These are phyloP conservation scores for Cladosporium austrohemisphaericum DNA, from an alignment of 2,329 filamentous ascomycete species.

Conservation along the genomic window DNA sequence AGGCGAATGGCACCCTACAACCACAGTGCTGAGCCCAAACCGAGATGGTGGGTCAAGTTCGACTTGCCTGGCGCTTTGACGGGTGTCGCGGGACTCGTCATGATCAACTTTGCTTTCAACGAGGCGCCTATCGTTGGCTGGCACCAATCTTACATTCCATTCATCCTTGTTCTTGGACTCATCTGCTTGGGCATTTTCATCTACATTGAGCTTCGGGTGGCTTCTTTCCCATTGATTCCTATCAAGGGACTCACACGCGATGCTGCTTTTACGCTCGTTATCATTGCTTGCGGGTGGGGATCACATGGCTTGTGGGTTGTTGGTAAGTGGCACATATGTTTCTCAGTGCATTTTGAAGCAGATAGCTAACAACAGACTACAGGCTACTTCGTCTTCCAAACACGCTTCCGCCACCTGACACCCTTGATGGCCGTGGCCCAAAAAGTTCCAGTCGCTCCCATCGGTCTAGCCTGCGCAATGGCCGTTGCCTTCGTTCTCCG, in stretches of 20 bases:
- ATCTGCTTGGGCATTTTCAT: constrained; percentile 27
- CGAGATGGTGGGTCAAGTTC: constrained; percentile 17
- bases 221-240: constrained; percentile 22
- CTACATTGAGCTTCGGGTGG: constrained; percentile 27
- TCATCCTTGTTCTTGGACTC: constrained; percentile 29
- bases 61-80: constrained; percentile 28
- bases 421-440: constrained; percentile 35
- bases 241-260: constrained; percentile 25
- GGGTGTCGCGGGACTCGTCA: constrained; percentile 29
- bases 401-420: constrained; percentile 18
- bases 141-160: constrained; percentile 28
- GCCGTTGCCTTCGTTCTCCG: constrained; percentile 37
- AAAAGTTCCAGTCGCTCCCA: constrained; percentile 33
- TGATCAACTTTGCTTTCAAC: constrained; percentile 34
- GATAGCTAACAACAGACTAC: not conserved
- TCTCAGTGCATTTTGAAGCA: not conserved
- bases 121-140: constrained; percentile 32
- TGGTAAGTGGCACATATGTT: not conserved
- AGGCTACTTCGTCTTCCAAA: constrained; percentile 13
- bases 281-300: constrained; percentile 8
- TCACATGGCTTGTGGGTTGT: too few relatives aligned
- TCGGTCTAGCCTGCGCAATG: constrained; percentile 35
- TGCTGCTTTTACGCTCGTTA: constrained; percentile 26
- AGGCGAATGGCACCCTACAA: not conserved
- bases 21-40: not conserved